Conservation (phyloP, 768 basidiomycete genomes). For the Xerocomellus chrysenteron region DNA sequence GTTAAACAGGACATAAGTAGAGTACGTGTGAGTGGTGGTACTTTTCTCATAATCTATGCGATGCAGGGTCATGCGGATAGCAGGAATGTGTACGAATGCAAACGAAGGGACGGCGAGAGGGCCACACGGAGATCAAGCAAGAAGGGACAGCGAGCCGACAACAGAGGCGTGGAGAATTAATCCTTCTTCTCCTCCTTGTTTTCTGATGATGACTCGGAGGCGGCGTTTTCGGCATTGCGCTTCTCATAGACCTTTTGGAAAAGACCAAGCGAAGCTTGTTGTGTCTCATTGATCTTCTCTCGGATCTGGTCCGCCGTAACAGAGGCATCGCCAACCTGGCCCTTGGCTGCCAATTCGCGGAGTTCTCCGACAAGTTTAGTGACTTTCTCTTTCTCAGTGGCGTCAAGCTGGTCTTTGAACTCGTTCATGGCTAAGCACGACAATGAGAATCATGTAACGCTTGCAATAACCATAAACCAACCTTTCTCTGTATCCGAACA, state of each 20-base stretch:
- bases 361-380: conserved; percentile 82
- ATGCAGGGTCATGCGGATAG: conserved; percentile 16
- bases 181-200: conserved; percentile 82
- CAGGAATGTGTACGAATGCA: conserved; percentile 8
- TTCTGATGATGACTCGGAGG: conserved; percentile 43
- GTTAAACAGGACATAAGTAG: conserved; percentile 22
- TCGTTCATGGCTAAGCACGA: conserved; percentile 76
- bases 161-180: conserved; percentile 36
- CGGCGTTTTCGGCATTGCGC: conserved; percentile 68
- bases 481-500: conserved; percentile 95
- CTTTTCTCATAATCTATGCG: conserved; percentile 31
- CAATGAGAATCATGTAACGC: not conserved
- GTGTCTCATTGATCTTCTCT: conserved; percentile 90
- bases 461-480: conserved; percentile 30
- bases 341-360: conserved; percentile 86
- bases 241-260: conserved; percentile 99
- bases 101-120: conserved; percentile 27
- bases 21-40: conserved; percentile 27
- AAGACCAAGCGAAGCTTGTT: conserved; percentile 90
- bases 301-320: conserved; percentile 86
- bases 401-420: conserved; percentile 96
- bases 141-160: not conserved
- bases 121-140: conserved; percentile 14
- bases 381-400: conserved; percentile 92
- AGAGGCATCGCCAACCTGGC: conserved; percentile 78